These are phyloP conservation scores for Colletotrichum sp. DNA, from an alignment of 2,329 filamentous ascomycete species.

Conservation along the genomic window DNA sequence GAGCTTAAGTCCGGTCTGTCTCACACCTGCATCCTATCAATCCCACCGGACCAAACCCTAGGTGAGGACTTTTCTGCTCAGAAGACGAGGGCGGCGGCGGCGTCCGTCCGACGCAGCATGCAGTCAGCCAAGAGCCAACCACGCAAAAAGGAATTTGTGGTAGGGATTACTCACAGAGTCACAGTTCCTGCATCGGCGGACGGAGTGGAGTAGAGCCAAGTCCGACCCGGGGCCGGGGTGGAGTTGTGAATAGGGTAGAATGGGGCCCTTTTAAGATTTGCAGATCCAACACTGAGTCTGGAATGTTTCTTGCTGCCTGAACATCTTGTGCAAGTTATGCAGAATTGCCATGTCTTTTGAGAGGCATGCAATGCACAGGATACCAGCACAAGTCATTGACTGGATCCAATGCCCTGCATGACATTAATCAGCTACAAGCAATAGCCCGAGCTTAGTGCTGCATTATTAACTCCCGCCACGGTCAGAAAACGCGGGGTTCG, in stretches of 20 bases:
- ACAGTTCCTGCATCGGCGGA: slow-evolving; percentile 20
- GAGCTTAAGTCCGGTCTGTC: background rate
- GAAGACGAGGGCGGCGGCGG: background rate
- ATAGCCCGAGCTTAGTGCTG: background rate
- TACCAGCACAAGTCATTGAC: background rate
- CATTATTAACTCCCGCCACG: background rate
- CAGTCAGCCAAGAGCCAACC: background rate
- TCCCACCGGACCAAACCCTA: background rate
- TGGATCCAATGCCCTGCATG: background rate
- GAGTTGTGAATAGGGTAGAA: background rate
- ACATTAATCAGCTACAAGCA: background rate
- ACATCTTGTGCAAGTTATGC: background rate
- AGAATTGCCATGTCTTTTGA: background rate
- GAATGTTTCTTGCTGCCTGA: background rate
- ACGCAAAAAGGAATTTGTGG: background rate
- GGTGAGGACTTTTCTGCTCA: background rate
- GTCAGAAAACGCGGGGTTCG: slow-evolving; percentile 15
- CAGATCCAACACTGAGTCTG: background rate
- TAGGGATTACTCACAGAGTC: slow-evolving; percentile 15
- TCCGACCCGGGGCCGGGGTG: slow-evolving; percentile 10
- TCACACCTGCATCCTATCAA: background rate
- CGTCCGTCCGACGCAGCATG: background rate
- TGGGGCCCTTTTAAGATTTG: background rate
- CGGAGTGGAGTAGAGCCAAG: slow-evolving; percentile 2
- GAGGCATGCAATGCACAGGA: background rate